These are phyloP conservation scores for Datura wrightii DNA, from an alignment of 257 asterid genomes.

Conservation along the genomic window DNA sequence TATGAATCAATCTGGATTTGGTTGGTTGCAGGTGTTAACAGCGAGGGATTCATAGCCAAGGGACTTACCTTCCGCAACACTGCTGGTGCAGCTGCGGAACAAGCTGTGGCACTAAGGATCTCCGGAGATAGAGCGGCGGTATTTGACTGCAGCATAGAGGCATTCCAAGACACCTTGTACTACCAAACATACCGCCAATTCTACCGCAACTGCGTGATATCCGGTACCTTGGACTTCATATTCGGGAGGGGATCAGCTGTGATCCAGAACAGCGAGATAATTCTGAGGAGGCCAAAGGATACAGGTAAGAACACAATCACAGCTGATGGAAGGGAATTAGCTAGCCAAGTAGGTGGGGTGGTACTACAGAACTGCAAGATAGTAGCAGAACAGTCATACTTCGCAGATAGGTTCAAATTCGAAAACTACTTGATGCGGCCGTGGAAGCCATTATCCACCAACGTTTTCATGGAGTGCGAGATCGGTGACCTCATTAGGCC, in stretches of 20 bases:
- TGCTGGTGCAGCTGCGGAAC: slow-evolving; percentile 70
- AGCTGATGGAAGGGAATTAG: slow-evolving; percentile 64
- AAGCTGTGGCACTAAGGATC: slow-evolving; percentile 73
- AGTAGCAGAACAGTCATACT: slow-evolving; percentile 48
- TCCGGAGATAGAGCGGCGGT: slow-evolving; percentile 54
- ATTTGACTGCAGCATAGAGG: slow-evolving; percentile 79
- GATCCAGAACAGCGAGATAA: slow-evolving; percentile 67
- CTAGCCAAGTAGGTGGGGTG: slow-evolving; percentile 45
- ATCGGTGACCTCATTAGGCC: slow-evolving; percentile 69
- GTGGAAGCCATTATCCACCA: slow-evolving; percentile 52
- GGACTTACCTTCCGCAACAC: slow-evolving; percentile 68
- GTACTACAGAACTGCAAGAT: slow-evolving; percentile 73
- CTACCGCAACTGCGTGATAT: slow-evolving; percentile 70
- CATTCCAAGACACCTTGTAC: slow-evolving; percentile 70
- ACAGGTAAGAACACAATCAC: slow-evolving; percentile 61
- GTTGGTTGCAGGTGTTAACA: slow-evolving; percentile 43
- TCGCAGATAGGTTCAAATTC: slow-evolving; percentile 41
- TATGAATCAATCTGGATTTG: no score
- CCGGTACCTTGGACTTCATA: slow-evolving; percentile 80
- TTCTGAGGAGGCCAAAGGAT: slow-evolving; percentile 48
- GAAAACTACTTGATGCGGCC: slow-evolving; percentile 65
- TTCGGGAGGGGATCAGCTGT: slow-evolving; percentile 67
- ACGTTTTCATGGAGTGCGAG: slow-evolving; percentile 63
- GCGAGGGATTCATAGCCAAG: slow-evolving; percentile 59
- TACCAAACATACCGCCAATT: slow-evolving; percentile 62